phyloP scores from a whole-genome alignment of 1,139 yeast species.

The Candida tetrigidarum region DNA sequence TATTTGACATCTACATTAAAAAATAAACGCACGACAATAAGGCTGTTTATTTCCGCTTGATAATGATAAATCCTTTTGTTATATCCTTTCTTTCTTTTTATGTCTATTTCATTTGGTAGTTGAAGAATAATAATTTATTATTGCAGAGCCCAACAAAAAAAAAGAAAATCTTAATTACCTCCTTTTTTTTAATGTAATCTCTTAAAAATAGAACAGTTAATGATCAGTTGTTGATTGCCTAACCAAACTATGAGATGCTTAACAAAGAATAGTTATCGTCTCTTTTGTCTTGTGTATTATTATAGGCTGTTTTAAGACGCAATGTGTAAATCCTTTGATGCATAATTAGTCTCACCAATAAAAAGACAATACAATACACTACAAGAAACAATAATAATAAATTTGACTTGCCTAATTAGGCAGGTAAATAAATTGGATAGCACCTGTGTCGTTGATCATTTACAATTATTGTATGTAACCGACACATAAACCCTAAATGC shows the following conservation, averaged over 20 bases:
- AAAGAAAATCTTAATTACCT: background rate
- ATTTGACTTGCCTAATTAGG: conserved; percentile 4
- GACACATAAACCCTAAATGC: background rate
- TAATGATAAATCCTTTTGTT: too few species aligned
- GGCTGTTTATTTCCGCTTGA: too few species aligned
- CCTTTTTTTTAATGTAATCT: background rate
- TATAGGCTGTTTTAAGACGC: background rate
- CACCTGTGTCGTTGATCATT: too few species aligned
- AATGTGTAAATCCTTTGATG: background rate
- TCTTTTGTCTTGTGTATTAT: background rate
- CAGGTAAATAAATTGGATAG: background rate
- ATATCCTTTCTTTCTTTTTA: too few species aligned
- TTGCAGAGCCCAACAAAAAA: too few species aligned
- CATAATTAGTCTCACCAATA: background rate
- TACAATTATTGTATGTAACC: too few species aligned
- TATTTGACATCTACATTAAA: too few species aligned
- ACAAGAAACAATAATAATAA: background rate
- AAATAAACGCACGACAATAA: too few species aligned
- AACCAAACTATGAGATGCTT: background rate
- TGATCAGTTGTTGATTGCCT: too few species aligned
- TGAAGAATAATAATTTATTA: background rate
- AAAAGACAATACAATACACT: background rate
- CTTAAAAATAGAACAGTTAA: background rate
- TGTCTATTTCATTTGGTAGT: too few species aligned
- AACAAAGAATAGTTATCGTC: background rate